These are phyloP conservation scores for Russula emetica DNA, from an alignment of 768 basidiomycete species.

Conservation along the genomic window DNA sequence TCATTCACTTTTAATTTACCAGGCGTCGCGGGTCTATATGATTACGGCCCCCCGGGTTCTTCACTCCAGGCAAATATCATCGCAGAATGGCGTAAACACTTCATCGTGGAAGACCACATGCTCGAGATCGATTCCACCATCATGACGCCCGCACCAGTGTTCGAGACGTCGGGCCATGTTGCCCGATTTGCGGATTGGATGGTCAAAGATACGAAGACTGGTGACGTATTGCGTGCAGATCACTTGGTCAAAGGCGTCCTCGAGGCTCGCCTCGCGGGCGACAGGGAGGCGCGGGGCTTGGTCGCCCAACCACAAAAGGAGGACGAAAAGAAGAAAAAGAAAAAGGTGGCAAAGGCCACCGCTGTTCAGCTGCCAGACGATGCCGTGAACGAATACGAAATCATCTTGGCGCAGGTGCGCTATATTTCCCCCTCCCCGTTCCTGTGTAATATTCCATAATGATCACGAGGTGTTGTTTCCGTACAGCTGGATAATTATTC, in stretches of 20 bases:
- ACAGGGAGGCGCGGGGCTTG: conserved; percentile 81
- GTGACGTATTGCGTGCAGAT: conserved; percentile 94
- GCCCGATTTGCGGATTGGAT: conserved; percentile 99
- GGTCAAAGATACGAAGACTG: conserved; percentile 94
- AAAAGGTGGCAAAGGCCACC: conserved; percentile 70
- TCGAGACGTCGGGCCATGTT: conserved; percentile 96
- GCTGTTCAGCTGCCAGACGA: conserved; percentile 72
- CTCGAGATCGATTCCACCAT: conserved; percentile 97
- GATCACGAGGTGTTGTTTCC: conserved; percentile 19
- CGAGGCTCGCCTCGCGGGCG: conserved; percentile 82
- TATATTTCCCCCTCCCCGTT: not conserved
- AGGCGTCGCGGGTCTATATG: conserved; percentile 97
- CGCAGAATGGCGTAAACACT: conserved; percentile 94
- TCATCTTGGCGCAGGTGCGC: conserved; percentile 80
- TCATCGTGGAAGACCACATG: conserved; percentile 98
- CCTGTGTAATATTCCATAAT: conserved; percentile 3
- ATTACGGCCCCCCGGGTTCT: conserved; percentile 96
- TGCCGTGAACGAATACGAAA: conserved; percentile 72
- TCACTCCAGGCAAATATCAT: conserved; percentile 96
- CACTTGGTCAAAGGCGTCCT: conserved; percentile 92
- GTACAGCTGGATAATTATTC: conserved; percentile 87
- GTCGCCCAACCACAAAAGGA: conserved; percentile 54
- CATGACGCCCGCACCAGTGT: conserved; percentile 92
- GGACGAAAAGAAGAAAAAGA: conserved; percentile 66
- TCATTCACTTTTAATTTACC: conserved; percentile 1